A percentile compares a stretch with the other conserved stretches of the same genome.
phyloP scores from a whole-genome alignment of 2,329 filamentous ascomycete species.

The Aspergillus amoenus region DNA sequence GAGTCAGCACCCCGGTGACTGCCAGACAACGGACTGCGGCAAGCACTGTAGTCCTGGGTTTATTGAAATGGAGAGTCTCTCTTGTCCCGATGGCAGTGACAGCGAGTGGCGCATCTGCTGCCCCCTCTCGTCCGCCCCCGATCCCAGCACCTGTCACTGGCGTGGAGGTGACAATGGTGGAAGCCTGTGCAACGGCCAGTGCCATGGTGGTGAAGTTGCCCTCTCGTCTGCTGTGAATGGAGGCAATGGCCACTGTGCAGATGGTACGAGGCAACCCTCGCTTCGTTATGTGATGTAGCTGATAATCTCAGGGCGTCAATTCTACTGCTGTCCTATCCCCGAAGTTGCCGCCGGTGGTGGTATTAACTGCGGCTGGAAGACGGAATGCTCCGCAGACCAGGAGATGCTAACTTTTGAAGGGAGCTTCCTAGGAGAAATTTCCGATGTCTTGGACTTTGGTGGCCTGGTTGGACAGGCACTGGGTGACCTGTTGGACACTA shows the following conservation, averaged over 20 bases:
- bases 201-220: constrained; percentile 17
- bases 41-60: neutral
- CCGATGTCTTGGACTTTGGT: neutral
- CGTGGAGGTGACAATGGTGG: constrained; percentile 11
- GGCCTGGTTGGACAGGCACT: constrained; percentile 4
- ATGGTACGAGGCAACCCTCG: neutral
- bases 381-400: constrained; percentile 2
- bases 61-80: constrained; percentile 10
- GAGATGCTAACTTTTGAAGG: constrained; percentile 7
- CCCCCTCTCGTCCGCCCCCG: constrained; percentile 11
- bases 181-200: constrained; percentile 16
- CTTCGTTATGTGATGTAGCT: neutral
- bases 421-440: neutral
- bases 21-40: constrained; percentile 7
- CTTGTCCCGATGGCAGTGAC: constrained; percentile 8
- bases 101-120: constrained; percentile 11
- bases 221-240: neutral
- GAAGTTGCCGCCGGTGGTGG: constrained; percentile 10
- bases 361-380: constrained; percentile 11
- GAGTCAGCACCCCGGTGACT: constrained; percentile 2
- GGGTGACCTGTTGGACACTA: neutral
- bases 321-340: constrained; percentile 9
- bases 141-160: constrained; percentile 14
- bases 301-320: constrained; percentile 2
- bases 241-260: constrained; percentile 8